These are phyloP conservation scores for Diaporthe citriasiana DNA, from an alignment of 2,329 filamentous ascomycete genomes.

Conservation along the genomic window DNA sequence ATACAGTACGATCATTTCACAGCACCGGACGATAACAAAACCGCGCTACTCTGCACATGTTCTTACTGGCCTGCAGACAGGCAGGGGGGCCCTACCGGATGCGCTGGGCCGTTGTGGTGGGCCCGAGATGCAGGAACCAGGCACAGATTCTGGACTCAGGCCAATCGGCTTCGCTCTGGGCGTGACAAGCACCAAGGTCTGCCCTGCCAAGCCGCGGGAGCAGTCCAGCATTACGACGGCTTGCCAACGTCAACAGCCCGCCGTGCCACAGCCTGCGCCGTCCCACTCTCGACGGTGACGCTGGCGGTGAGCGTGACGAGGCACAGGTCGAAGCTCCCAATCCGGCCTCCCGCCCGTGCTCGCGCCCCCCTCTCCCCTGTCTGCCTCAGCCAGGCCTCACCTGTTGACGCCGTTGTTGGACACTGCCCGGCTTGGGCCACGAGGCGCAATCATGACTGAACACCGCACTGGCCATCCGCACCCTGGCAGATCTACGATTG, in stretches of 20 bases:
- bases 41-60: conserved; percentile 11
- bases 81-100: background rate
- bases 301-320: background rate
- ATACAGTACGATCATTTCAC: conserved; percentile 19
- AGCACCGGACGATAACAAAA: background rate
- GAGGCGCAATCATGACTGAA: background rate
- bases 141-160: conserved; percentile 21
- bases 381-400: conserved; percentile 20
- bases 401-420: conserved; percentile 9
- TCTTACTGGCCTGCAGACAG: background rate
- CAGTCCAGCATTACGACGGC: background rate
- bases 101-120: background rate
- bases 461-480: conserved; percentile 16
- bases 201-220: conserved; percentile 27
- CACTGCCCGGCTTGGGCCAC: conserved; percentile 3
- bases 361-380: background rate
- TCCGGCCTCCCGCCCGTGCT: background rate
- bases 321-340: conserved; percentile 1
- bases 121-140: conserved; percentile 38
- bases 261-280: conserved; percentile 4
- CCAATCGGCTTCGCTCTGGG: conserved; percentile 30
- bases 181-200: conserved; percentile 13
- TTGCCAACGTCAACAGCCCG: conserved; percentile 5
- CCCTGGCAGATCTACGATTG: conserved; percentile 26
- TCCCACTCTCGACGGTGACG: conserved; percentile 14